Conservation (phyloP, 352 stramenopile genomes). For the Blastocystis sp. region DNA sequence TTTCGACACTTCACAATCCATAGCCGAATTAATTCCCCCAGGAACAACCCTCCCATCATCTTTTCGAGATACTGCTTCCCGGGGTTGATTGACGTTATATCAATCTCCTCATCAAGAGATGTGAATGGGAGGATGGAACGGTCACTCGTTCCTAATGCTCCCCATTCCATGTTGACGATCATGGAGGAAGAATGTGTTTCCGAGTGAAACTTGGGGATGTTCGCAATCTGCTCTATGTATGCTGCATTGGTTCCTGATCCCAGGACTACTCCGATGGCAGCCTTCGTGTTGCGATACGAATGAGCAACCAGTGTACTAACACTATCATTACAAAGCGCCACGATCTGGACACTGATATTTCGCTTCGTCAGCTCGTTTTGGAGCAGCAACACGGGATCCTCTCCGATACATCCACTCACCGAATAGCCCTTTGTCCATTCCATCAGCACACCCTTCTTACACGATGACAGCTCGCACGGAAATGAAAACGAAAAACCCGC, state of each 20-base stretch:
- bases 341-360: conserved; percentile 57
- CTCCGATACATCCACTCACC: conserved; percentile 50
- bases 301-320: conserved; percentile 60
- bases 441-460: conserved; percentile 58
- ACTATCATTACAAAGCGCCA: conserved; percentile 61
- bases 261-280: conserved; percentile 60
- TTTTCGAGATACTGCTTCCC: conserved; percentile 61
- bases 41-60: conserved; percentile 61
- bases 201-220: conserved; percentile 59
- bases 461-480: conserved; percentile 56
- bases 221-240: conserved; percentile 60
- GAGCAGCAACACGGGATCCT: conserved; percentile 60
- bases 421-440: conserved; percentile 61
- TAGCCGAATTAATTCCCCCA: conserved; percentile 59
- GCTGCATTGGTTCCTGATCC: conserved; percentile 62
- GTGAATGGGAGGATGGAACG: conserved; percentile 42
- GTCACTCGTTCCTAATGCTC: conserved; percentile 58
- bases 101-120: conserved; percentile 58
- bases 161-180: conserved; percentile 63
- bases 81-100: conserved; percentile 57
- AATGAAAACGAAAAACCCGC: conserved; percentile 62
- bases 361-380: conserved; percentile 44
- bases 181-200: conserved; percentile 46
- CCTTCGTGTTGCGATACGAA: conserved; percentile 45
- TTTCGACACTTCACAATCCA: conserved; percentile 52